Base-by-base conservation (phyloP, 768 basidiomycete species). In the Termitomyces sp. region DNA sequence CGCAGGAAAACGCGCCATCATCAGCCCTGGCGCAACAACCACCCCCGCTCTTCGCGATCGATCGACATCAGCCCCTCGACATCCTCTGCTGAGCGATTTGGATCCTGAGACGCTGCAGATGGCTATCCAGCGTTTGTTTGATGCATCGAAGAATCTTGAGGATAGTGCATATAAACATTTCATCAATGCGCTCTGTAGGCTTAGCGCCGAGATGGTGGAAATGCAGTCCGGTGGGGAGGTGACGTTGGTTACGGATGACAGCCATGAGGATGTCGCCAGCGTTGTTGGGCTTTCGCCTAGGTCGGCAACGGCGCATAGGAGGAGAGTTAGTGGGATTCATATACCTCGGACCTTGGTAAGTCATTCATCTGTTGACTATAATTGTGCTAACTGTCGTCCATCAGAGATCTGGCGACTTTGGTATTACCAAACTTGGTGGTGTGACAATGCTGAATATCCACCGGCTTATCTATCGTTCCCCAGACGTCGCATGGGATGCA, bases 121-220 rank as follows among this genome's bases (percentile, higher is more conserved):
- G 6, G 81, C 86, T 0, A 90, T 97, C 26, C 90, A 93, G 64
- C 79, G 88, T 9, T 72, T 98, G 39, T 96, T 98, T 63, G 94
- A 97, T 57, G 80, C 88, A 0, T 88, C 92, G 9, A 90, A 88
- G 69, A 86, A 86, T 61, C 66, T 98, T 60, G 90, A 94, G 57
- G 93, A 97, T 65, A 64, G 68, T 0, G 90, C 94, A 3, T 98
- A 95, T 72, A 79, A 77, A 47, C 79, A 86, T 61, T 98, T 98
- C 60, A 68, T 79, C 31, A 72, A 76, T 53, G 90, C 95, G 2
- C 70, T 98, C 51, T 95, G 93, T 69, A 86, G 82, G 64, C 74
- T 98, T 26, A 96, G 93, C 66, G 79, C 84, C 10, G 94, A 94
- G 71, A 98, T 98, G 94, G 84, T 98, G 20, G 88, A 88, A 37